Base-by-base conservation (phyloP, 441 rosid genomes). In the Eruca vesicaria region DNA sequence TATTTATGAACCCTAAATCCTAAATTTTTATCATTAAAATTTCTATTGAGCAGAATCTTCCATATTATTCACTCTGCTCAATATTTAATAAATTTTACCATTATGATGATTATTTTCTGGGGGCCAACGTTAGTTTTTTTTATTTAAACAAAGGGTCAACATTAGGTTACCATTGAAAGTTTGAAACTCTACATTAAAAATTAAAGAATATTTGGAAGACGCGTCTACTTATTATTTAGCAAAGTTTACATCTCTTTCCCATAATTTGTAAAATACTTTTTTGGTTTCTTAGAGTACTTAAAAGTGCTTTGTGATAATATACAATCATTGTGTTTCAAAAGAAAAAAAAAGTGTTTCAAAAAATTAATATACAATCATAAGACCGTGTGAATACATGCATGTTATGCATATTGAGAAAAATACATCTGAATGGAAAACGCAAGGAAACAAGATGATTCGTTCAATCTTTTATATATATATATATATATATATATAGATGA, bases 371-470 rank as follows among this genome's bases (percentile, higher is more conserved):
- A n/a, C n/a, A n/a, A 59, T 63, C 79, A 76, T 38, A 56, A 68
- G 41, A 76, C 71, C 43, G 45, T 63, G 64, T 38, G 19, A 33
- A 63, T 57, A 23, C 50, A 76, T 69, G 64, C 36, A 60, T 53
- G 63, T 5, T 35, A 7, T 32, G 28, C 36, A 33, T 41, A 20
- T 9, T 20, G 53, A 48, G 4, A 14, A 20, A n/a, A 52, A 9
- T n/a, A n/a, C n/a, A 33, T 10, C 20, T 14, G 28, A 69, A 63
- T 38, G 21, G 3, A 23, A 32, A 31, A 67, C 2, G 1, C 31
- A 41, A 65, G 14, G 16, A 9, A 71, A 71, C n/a, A n/a, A 66
- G 73, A 66, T 71, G 68, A 64, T 78, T 78, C 65, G 59, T n/a
- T n/a, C n/a, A n/a, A n/a, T n/a, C n/a, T n/a, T n/a, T n/a, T n/a